These are phyloP conservation scores for Penicillium sp. DNA, from an alignment of 2,329 filamentous ascomycete genomes.

Conservation along the genomic window DNA sequence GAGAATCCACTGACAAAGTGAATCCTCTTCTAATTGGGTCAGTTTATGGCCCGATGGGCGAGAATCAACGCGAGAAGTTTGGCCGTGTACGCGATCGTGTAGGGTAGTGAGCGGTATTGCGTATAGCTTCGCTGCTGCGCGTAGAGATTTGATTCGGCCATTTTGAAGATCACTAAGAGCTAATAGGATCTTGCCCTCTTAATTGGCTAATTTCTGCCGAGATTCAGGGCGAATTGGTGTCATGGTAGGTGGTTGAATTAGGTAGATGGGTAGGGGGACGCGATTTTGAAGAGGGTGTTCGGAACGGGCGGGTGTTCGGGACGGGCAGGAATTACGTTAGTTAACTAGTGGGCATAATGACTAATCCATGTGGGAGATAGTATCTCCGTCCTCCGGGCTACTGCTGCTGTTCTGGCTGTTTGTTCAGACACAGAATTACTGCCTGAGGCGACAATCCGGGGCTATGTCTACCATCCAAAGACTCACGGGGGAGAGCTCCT, in stretches of 20 bases:
- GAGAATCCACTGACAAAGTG: too few relatives aligned
- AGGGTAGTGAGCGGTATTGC: too few relatives aligned
- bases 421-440: too few relatives aligned
- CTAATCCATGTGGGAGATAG: too few relatives aligned
- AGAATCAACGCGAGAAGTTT: too few relatives aligned
- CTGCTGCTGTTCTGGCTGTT: too few relatives aligned
- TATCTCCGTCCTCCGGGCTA: too few relatives aligned
- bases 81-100: too few relatives aligned
- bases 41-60: too few relatives aligned
- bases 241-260: neutral
- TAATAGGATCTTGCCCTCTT: conserved; percentile 9
- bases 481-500: neutral
- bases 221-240: conserved; percentile 6
- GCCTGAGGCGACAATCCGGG: neutral
- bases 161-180: neutral
- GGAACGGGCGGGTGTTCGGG: neutral
- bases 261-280: neutral
- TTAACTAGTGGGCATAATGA: too few relatives aligned
- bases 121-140: neutral
- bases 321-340: neutral
- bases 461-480: neutral
- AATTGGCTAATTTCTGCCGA: neutral
- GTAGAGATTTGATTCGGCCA: neutral
- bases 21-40: too few relatives aligned
- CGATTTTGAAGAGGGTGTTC: neutral